Evolutionary conservation across 78 protist genomes (phyloP), one percentile per base, ranked within the genome.

Genomic region (Dictyostelium firmibasis): DNA sequence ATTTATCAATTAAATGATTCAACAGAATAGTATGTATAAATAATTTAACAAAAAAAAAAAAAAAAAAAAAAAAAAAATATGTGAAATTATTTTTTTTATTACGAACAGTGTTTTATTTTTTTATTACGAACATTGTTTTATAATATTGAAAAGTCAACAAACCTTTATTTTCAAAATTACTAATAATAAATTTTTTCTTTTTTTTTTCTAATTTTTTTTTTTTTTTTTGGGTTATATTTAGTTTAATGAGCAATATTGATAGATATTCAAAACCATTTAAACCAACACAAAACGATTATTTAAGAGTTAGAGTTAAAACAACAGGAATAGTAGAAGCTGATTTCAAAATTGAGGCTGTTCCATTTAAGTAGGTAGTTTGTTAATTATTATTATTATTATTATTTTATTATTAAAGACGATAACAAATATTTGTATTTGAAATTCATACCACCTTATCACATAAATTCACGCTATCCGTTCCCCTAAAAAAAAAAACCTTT

Each of bases 291-390:
- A 74, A 79, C 16, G 98, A 97, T 57, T 79, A 93, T 5, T 84
- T 97, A 27, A 92, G 96, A 86, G 67, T 92, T 2, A 91, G 98
- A 41, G 92, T 95, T 5, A 91, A 93, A 57, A 97, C 98, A 1
- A 91, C 95, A 0, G 98, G 98, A 33, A 85, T 96, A 1, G 84
- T 62, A 20, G 97, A 96, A 36, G 92, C 93, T 35, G 89, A 92
- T 79, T 96, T 91, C 86, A 81, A 60, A 53, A 27, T 93, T 29
- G 70, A 83, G 41, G 88, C 77, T 11, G 53, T 91, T 35, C 76
- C 88, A 35, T 92, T 96, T 88, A 64, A 81, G 93, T 87, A 87
- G 1, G 93, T 82, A 57, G 23, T 20, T 57, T 23, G 2, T 18
- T 14, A 57, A 57, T 20, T 18, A 57, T 14, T 20, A 9, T 41